Evolutionary conservation across 441 rosid species (phyloP), one percentile per base, ranked within the genome.

Genomic region (Kokia cookei): DNA sequence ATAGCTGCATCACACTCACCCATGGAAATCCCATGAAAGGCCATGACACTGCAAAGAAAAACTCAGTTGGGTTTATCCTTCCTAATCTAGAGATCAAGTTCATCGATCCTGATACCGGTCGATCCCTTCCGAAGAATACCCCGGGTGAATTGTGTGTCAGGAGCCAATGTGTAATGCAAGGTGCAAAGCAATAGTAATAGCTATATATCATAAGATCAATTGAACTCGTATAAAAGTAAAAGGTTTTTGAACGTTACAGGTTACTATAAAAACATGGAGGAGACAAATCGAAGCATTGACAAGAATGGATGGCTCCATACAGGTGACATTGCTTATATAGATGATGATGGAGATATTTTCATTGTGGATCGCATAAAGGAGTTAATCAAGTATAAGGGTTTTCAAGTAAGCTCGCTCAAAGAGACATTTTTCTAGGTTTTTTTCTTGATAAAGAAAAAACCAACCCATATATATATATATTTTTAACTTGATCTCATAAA

Each of bases 291-390:
- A 81, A 88, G 93, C 2, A 90, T 93, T 14, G 98, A 93, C 79
- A 66, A 77, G 73, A 77, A 87, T 12, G 97, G 97, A 15, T 93
- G 98, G 98, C 89, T 95, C 19, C 97, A 93, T 68, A 93, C 97
- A 0, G 98, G 99, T 3, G 97, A 95, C 76, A 84, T 91, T 75
- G 97, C 95, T 3, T 93, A 86, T 75, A 88, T 93, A 60, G 97
- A 93, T 65, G 95, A 86, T 51, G 99, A 95, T 74, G 99, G 97
- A 54, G 96, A 95, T 74, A 82, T 95, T 37, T 93, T 93, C 72
- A 88, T 93, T 14, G 97, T 95, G 65, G 98, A 95, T 78, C 91
- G 97, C 17, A 93, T 93, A 82, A 93, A 95, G 84, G 97, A 95
- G 79, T 82, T 91, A n/a, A 95, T 95, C 76, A 95, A 91, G 79